Base-by-base conservation (phyloP, 768 basidiomycete species). In the Dendrothele bispora region DNA sequence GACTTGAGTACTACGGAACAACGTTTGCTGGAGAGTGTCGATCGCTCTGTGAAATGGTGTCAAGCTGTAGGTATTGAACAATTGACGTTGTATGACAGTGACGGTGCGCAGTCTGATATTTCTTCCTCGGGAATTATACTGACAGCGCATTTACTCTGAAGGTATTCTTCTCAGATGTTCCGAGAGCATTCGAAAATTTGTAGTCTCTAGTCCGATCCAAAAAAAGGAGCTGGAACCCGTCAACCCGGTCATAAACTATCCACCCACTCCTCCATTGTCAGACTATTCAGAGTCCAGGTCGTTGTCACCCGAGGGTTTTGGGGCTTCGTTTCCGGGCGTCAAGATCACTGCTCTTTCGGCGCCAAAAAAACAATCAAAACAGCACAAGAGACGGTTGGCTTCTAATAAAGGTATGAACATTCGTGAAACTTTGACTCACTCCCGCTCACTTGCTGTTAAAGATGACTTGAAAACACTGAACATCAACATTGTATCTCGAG, bases 191-290 rank as follows among this genome's bases (percentile, higher is more conserved):
- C 68, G 67, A 69, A 51, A 67, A 66, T 39, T 78, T 41, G 59
- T 66, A 45, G 38, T 52, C 7, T 38, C 49, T 48, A 40, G 44
- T 52, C 34, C 51, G 44, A 18, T 46, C 49, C 25, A 54, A 54
- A 7, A 56, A 59, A 34, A 49, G 54, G 25, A 58, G 56, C 49
- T 55, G 43, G 63, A 61, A 46, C 24, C 40, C 27, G 39, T 56
- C 29, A 25, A 54, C 52, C 45, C 66, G 74, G 25, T 68, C 67
- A 63, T 78, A 3, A 78, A 82, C 57, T 89, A 83, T 61, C 89
- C 88, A 32, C 69, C 80, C 36, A 91, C 88, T 0, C 89, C 88
- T n/a, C 89, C 88, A 3, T 68, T 77, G 15, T 91, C 88, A 7
- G 88, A 88, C 61, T 76, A 75, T 56, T 81, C 85, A 21, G 79